Base-by-base conservation (phyloP, 352 stramenopile genomes). In the Phytopythium kandeliae region DNA sequence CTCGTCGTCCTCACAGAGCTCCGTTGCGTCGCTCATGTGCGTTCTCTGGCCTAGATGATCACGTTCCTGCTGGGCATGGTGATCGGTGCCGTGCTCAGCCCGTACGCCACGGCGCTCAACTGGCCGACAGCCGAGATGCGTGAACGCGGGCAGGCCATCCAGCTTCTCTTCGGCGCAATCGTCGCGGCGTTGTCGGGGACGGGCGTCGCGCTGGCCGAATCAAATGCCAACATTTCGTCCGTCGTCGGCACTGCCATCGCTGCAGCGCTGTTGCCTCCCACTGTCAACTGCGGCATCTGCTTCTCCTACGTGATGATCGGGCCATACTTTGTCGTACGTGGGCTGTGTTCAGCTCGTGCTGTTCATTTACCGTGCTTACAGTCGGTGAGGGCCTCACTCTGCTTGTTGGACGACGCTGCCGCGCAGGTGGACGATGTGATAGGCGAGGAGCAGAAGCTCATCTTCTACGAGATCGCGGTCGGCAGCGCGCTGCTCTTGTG, bases 241-340 rank as follows among this genome's bases (percentile, higher is more conserved):
- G 83, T 95, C n/a, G 84, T 95, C n/a, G 84, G 84, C 37, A 89
- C 78, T 22, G 84, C 81, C n/a, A 95, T 95, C 43, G 84, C 84
- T 10, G 84, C 84, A 12, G 78, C 84, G 24, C 57, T 95, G 41
- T 68, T 95, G 33, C 84, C 84, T 0, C 84, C 84, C 7, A 93
- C 79, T 10, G 84, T 95, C n/a, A 95, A 95, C 65, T 83, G 63
- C 44, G 82, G 84, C 25, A 89, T 95, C 51, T 93, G 84, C 55
- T 85, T 91, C 58, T 92, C 84, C 2, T 93, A 93, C 62, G 78
- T 90, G 22, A 78, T 92, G 62, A 65, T 95, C 40, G 84, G 84
- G 2, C 84, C 89, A 44, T 88, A 91, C 51, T 89, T 95, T 56
- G 74, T 89, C 63, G 78, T 89, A 62, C 42, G 65, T 65, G 15